These are phyloP conservation scores for Margaritispora aquatica DNA, from an alignment of 495 filamentous ascomycete genomes.

Conservation along the genomic window DNA sequence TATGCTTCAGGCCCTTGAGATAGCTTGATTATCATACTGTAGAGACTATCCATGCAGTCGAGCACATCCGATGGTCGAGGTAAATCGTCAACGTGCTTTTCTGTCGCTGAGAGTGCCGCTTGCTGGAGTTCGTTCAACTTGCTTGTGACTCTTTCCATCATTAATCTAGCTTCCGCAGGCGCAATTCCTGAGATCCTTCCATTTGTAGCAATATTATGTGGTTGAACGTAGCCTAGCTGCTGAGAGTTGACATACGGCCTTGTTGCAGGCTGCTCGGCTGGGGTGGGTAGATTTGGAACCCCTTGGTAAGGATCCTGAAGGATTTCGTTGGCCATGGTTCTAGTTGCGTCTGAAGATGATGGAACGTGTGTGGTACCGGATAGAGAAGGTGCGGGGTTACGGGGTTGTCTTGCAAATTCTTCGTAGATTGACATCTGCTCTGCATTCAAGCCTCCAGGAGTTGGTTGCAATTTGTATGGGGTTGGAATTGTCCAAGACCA, in stretches of 20 bases:
- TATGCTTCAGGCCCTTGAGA: conserved; percentile 57
- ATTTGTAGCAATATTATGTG: conserved; percentile 14
- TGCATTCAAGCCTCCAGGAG: conserved; percentile 66
- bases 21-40: conserved; percentile 46
- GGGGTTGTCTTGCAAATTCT: conserved; percentile 81
- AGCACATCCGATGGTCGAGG: conserved; percentile 56
- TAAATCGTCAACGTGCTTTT: conserved; percentile 66
- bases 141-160: conserved; percentile 59
- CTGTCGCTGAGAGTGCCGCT: conserved; percentile 55
- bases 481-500: conserved; percentile 87
- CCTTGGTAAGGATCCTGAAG: conserved; percentile 78
- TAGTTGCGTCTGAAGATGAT: conserved; percentile 43
- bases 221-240: conserved; percentile 53
- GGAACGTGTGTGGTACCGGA: conserved; percentile 34
- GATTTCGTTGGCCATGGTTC: conserved; percentile 58
- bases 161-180: conserved; percentile 50
- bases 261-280: conserved; percentile 70
- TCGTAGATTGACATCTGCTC: conserved; percentile 95
- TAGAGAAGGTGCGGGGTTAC: conserved; percentile 37
- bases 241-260: conserved; percentile 61
- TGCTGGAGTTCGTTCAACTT: conserved; percentile 65
- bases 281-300: conserved; percentile 69
- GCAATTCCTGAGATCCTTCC: conserved; percentile 36
- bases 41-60: conserved; percentile 52
- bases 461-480: conserved; percentile 72